phyloP scores from a whole-genome alignment of 345 rosid genomes.

The Camelina neglecta region DNA sequence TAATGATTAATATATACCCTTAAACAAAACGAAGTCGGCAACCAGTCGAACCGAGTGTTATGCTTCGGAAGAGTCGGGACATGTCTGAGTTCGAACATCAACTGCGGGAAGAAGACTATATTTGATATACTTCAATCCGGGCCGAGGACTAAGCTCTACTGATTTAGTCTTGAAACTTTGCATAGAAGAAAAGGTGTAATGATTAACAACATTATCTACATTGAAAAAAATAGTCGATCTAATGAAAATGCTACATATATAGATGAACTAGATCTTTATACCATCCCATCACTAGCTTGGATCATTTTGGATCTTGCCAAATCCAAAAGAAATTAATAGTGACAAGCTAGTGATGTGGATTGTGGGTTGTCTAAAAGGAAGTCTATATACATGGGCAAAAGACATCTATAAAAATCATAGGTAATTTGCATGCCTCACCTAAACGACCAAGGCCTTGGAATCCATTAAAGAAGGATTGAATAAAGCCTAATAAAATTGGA shows the following conservation, averaged over 20 bases:
- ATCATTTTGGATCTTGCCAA: slow-evolving; percentile 34
- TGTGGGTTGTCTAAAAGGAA: slow-evolving; percentile 23
- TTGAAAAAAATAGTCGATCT: background rate
- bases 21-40: background rate
- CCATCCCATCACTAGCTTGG: slow-evolving; percentile 27
- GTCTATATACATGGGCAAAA: background rate
- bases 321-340: slow-evolving; percentile 21
- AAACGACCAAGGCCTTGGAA: background rate
- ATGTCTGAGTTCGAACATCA: background rate
- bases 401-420: background rate
- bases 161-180: background rate
- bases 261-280: background rate
- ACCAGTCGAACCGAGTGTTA: background rate
- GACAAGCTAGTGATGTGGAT: slow-evolving; percentile 22
- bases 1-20: background rate
- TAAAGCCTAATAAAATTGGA: background rate
- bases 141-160: background rate
- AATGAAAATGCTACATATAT: background rate
- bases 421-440: background rate
- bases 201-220: background rate
- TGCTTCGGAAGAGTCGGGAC: background rate
- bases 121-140: background rate
- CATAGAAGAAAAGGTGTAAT: background rate
- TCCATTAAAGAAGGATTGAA: background rate
- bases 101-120: background rate